Percentiles rank a stretch among this genome's conserved stretches.
These are phyloP conservation scores for Fusarium keratoplasticum DNA, from an alignment of 2,329 filamentous ascomycete genomes.

Conservation along the genomic window DNA sequence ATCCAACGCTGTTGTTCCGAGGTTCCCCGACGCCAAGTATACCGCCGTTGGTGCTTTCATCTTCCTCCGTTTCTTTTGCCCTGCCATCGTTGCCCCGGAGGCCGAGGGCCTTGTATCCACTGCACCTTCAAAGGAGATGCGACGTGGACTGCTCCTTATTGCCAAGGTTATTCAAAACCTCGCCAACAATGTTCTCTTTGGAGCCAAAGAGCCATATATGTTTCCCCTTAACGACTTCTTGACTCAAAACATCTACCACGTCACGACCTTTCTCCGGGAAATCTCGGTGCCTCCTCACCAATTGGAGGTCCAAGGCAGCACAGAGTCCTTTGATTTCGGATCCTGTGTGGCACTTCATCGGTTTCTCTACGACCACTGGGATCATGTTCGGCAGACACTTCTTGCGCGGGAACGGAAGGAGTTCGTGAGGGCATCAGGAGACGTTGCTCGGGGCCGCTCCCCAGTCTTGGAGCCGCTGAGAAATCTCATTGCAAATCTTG, in stretches of 20 bases:
- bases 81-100: constrained; percentile 77
- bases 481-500: constrained; percentile 73
- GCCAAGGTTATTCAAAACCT: constrained; percentile 79
- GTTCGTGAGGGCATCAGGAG: constrained; percentile 65
- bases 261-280: constrained; percentile 74
- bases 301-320: constrained; percentile 53
- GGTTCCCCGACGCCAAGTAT: constrained; percentile 77
- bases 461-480: constrained; percentile 70
- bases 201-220: constrained; percentile 80
- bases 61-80: constrained; percentile 78
- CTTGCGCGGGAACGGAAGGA: constrained; percentile 69
- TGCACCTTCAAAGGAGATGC: constrained; percentile 75
- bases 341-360: constrained; percentile 77
- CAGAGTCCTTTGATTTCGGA: constrained; percentile 74
- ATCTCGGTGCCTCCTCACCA: constrained; percentile 70
- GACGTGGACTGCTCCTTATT: constrained; percentile 74
- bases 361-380: constrained; percentile 79
- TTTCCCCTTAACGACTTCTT: constrained; percentile 77
- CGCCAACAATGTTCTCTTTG: constrained; percentile 78
- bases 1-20: constrained; percentile 69
- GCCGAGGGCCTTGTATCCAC: constrained; percentile 72
- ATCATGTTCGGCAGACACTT: constrained; percentile 74
- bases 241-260: constrained; percentile 74
- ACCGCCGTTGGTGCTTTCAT: constrained; percentile 79
- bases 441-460: constrained; percentile 63